A percentile compares a stretch with the other conserved stretches of the same genome.
Evolutionary conservation across 2,329 filamentous ascomycete genomes (phyloP).

Genomic region (Hypoxylon sp.): DNA sequence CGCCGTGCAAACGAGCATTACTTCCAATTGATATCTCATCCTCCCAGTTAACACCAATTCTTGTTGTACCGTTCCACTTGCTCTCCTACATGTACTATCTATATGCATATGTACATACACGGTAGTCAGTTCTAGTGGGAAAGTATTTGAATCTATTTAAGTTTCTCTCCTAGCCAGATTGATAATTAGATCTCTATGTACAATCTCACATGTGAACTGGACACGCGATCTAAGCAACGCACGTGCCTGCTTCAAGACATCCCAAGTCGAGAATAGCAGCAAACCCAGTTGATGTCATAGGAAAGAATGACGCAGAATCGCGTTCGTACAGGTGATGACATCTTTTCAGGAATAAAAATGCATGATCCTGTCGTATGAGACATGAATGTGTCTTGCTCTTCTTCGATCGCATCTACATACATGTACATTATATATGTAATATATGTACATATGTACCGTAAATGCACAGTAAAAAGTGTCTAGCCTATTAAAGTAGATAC

Average conservation of each 20-base stretch:
- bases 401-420: background rate
- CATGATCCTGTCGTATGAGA: constrained; percentile 18
- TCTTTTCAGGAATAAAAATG: constrained; percentile 4
- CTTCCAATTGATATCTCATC: too few relatives aligned
- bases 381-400: constrained; percentile 6
- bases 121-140: background rate
- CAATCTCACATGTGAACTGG: constrained; percentile 31
- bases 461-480: constrained; percentile 5
- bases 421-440: too few relatives aligned
- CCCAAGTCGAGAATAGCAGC: constrained; percentile 19
- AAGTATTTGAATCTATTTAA: background rate
- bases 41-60: background rate
- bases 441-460: background rate
- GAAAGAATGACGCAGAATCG: constrained; percentile 15
- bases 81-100: background rate
- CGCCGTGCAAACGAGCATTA: too few relatives aligned
- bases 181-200: constrained; percentile 5
- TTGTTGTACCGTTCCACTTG: background rate
- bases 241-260: constrained; percentile 28
- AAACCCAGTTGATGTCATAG: constrained; percentile 38
- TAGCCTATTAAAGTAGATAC: constrained; percentile 21
- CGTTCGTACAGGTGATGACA: constrained; percentile 21
- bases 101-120: background rate
- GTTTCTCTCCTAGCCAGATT: background rate
- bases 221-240: constrained; percentile 32